phyloP scores from a whole-genome alignment of 768 basidiomycete species.

The Suillus placidus region DNA sequence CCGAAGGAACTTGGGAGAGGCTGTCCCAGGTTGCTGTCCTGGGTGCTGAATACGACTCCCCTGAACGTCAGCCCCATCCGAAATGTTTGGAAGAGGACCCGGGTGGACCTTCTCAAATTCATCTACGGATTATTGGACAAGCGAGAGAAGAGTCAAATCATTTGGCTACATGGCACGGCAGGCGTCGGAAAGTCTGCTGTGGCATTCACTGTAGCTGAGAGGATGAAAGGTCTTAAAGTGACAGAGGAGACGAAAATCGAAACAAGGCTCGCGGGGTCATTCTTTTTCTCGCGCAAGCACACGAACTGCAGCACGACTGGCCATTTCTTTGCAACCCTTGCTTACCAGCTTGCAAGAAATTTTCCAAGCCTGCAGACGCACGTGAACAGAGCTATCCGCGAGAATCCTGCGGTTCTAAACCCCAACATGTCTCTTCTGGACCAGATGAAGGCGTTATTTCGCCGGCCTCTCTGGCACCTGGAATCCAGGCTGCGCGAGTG shows the following conservation, averaged over 20 bases:
- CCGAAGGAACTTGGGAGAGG: background rate
- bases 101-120: background rate
- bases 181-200: background rate
- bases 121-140: background rate
- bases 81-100: slow-evolving; percentile 3
- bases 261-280: background rate
- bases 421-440: background rate
- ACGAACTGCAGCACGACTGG: background rate
- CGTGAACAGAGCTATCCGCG: background rate
- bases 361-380: background rate
- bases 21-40: background rate
- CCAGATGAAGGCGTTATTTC: background rate
- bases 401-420: background rate
- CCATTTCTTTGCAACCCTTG: background rate
- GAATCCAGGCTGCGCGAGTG: background rate
- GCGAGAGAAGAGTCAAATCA: background rate
- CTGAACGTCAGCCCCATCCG: background rate
- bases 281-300: background rate
- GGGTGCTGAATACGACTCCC: background rate
- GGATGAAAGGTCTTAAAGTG: background rate
- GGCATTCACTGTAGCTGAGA: slow-evolving; percentile 1
- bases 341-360: background rate
- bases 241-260: background rate
- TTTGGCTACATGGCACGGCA: background rate
- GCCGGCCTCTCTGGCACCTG: background rate